Percentiles rank a stretch among this genome's conserved stretches.
phyloP scores from a whole-genome alignment of 257 asterid species.

The Ehretia macrophylla region DNA sequence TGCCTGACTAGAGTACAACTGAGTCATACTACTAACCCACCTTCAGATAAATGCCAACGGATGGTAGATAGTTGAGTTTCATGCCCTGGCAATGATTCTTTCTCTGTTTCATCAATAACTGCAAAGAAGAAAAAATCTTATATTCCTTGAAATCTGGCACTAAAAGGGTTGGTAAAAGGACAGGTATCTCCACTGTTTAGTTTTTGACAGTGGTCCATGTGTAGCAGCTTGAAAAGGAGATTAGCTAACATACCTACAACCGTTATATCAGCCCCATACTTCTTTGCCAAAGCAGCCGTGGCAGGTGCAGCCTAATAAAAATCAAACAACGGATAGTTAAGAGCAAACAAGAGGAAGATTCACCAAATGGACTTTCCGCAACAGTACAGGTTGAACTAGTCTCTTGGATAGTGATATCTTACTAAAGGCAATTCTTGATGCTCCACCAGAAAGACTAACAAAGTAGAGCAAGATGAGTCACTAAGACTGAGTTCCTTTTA shows the following conservation, averaged over 20 bases:
- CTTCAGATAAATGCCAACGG: constrained; percentile 96
- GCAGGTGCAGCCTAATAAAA: constrained; percentile 74
- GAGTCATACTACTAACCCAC: constrained; percentile 22
- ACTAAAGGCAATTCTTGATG: no score
- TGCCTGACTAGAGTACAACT: not conserved
- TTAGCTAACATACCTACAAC: constrained; percentile 64
- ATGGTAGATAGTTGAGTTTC: constrained; percentile 84
- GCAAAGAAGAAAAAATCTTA: constrained; percentile 33
- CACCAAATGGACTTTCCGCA: not conserved
- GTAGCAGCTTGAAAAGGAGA: constrained; percentile 4
- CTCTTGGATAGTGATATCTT: no score
- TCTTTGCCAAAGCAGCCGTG: constrained; percentile 90
- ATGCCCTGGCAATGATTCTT: constrained; percentile 71
- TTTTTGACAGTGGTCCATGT: not conserved
- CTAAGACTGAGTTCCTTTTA: no score
- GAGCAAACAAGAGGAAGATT: not conserved
- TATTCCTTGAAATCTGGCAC: constrained; percentile 13
- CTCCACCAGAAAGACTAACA: no score
- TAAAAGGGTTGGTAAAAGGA: constrained; percentile 16
- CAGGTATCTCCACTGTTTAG: constrained; percentile 16
- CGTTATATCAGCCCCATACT: constrained; percentile 93
- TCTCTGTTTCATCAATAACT: constrained; percentile 90
- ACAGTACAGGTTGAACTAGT: not conserved
- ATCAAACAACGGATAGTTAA: constrained; percentile 3
- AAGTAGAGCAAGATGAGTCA: no score